Conservation (phyloP, 805 yeast species). For the Candida insectalens region DNA sequence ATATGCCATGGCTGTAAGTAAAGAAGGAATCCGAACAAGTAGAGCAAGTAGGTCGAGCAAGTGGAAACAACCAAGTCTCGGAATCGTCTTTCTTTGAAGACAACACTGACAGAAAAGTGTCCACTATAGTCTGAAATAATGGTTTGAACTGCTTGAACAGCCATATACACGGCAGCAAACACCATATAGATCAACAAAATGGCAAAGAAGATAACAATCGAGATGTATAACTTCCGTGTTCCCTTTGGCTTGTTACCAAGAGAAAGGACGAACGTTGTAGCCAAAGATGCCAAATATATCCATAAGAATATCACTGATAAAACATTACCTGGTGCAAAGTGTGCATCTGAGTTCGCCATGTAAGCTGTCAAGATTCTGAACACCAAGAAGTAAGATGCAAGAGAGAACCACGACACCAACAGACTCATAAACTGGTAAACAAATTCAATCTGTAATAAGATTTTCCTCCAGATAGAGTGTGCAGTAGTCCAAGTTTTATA, state of each 20-base stretch:
- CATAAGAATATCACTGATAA: constrained; percentile 74
- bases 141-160: constrained; percentile 48
- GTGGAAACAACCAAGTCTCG: constrained; percentile 84
- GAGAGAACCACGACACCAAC: constrained; percentile 84
- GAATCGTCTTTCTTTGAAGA: constrained; percentile 62
- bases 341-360: constrained; percentile 50
- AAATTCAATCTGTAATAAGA: constrained; percentile 69
- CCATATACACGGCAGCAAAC: constrained; percentile 77
- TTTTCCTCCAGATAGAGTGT: constrained; percentile 59
- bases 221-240: constrained; percentile 65
- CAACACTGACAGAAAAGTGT: constrained; percentile 31
- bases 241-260: constrained; percentile 95
- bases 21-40: constrained; percentile 66
- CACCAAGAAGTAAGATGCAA: constrained; percentile 84
- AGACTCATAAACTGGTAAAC: constrained; percentile 66
- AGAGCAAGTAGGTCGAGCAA: constrained; percentile 73
- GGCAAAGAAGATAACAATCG: constrained; percentile 74
- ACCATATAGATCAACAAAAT: constrained; percentile 81
- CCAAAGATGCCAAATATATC: constrained; percentile 73
- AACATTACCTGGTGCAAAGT: constrained; percentile 66
- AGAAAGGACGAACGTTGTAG: constrained; percentile 79
- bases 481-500: constrained; percentile 69
- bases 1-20: constrained; percentile 90
- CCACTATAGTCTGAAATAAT: constrained; percentile 25
- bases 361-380: constrained; percentile 80